Conservation (phyloP, 805 yeast genomes). For the Myxozyma monticola region DNA sequence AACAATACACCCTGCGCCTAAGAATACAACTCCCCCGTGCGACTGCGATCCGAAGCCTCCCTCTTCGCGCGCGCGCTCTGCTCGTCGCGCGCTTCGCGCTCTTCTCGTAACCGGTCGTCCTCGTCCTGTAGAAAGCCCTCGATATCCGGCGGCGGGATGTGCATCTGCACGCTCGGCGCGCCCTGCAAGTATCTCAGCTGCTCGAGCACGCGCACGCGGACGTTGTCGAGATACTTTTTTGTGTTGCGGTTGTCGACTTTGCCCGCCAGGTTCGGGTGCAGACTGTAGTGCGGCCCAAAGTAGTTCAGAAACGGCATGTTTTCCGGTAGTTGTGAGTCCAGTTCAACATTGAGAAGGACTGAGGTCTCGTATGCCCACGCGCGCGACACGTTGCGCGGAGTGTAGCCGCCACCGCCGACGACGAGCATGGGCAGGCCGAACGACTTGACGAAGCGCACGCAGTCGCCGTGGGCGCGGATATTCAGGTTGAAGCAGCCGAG, state of each 20-base stretch:
- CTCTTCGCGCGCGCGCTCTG: slow-evolving; percentile 15
- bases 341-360: slow-evolving; percentile 71
- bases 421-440: slow-evolving; percentile 90
- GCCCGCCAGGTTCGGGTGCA: slow-evolving; percentile 82
- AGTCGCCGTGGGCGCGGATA: slow-evolving; percentile 95
- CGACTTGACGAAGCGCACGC: slow-evolving; percentile 81
- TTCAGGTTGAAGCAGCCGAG: slow-evolving; percentile 94
- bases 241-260: slow-evolving; percentile 83
- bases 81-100: slow-evolving; percentile 30
- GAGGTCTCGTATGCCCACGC: slow-evolving; percentile 95
- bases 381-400: slow-evolving; percentile 94
- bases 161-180: slow-evolving; percentile 95
- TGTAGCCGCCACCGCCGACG: slow-evolving; percentile 97
- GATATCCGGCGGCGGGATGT: slow-evolving; percentile 74
- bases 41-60: slow-evolving; percentile 29
- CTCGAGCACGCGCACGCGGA: slow-evolving; percentile 73
- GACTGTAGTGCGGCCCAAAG: slow-evolving; percentile 87
- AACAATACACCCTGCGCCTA: neutral
- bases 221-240: slow-evolving; percentile 76
- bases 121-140: slow-evolving; percentile 43
- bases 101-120: slow-evolving; percentile 41
- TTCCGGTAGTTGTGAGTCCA: slow-evolving; percentile 75
- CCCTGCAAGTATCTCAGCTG: slow-evolving; percentile 78
- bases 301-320: slow-evolving; percentile 73
- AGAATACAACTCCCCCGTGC: slow-evolving; percentile 31